A percentile compares a stretch with the other conserved stretches of the same genome.
Conservation (phyloP, 2,329 filamentous ascomycete species). For the Leptographium radiaticola region DNA sequence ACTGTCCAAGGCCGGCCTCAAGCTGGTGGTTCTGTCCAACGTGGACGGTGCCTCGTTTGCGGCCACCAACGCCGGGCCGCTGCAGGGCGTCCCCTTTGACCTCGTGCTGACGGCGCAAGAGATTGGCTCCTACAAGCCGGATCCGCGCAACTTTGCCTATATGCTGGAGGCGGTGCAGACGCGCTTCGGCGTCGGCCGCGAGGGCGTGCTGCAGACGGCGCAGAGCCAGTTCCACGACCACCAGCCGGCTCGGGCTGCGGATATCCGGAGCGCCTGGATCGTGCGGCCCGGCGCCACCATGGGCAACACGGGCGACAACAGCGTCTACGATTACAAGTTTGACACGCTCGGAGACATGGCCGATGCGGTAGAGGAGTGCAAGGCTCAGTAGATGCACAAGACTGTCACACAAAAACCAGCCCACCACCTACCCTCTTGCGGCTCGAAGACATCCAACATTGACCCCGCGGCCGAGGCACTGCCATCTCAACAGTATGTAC, state of each 20-base stretch:
- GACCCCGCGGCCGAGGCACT: no score
- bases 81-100: constrained; percentile 35
- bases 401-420: no score
- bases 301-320: constrained; percentile 9
- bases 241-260: constrained; percentile 45
- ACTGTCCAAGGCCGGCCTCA: constrained; percentile 34
- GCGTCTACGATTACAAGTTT: constrained; percentile 41
- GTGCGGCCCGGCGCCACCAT: constrained; percentile 24
- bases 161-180: constrained; percentile 39
- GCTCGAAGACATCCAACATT: no score
- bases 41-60: constrained; percentile 33
- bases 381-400: no score
- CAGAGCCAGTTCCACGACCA: constrained; percentile 60
- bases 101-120: constrained; percentile 57
- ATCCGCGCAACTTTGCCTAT: constrained; percentile 50
- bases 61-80: constrained; percentile 12
- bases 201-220: constrained; percentile 31
- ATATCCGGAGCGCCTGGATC: constrained; percentile 50
- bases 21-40: constrained; percentile 48
- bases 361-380: constrained; percentile 27
- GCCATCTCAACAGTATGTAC: no score
- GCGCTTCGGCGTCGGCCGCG: constrained; percentile 34
- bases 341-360: constrained; percentile 47
- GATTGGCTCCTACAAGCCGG: constrained; percentile 60
- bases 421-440: no score